phyloP scores from a whole-genome alignment of 2,329 filamentous ascomycete genomes.

The Pseudocercospora eumusae region DNA sequence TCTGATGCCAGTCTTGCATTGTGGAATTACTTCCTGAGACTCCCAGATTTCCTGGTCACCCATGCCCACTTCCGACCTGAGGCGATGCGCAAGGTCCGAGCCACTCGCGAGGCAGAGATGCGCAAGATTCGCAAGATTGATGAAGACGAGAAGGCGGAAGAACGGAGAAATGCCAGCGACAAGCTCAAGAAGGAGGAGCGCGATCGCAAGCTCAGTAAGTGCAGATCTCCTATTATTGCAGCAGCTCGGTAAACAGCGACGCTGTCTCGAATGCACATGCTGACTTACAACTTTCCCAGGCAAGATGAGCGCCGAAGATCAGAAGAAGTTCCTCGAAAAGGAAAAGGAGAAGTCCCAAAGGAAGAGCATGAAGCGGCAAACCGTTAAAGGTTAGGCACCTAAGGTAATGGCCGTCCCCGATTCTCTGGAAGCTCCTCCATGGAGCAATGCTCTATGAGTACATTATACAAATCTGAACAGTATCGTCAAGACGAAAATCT shows the following conservation, averaged over 20 bases:
- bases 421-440: neutral
- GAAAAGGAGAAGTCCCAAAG: conserved; percentile 75
- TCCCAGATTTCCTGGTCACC: conserved; percentile 78
- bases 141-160: conserved; percentile 69
- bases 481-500: neutral
- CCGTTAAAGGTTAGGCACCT: conserved; percentile 29
- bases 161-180: conserved; percentile 56
- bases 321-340: conserved; percentile 66
- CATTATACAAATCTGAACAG: neutral
- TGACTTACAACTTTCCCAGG: neutral
- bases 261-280: neutral
- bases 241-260: neutral
- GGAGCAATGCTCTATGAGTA: neutral
- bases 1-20: conserved; percentile 63
- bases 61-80: conserved; percentile 82
- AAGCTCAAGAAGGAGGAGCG: conserved; percentile 79
- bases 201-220: conserved; percentile 63
- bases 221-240: neutral
- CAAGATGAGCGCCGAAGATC: conserved; percentile 62
- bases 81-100: conserved; percentile 80
- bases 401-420: neutral
- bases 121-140: conserved; percentile 75
- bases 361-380: conserved; percentile 65
- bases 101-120: conserved; percentile 76
- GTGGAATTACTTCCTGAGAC: conserved; percentile 73